Base-by-base conservation (phyloP, 768 basidiomycete species). In the Galerina marginata region DNA sequence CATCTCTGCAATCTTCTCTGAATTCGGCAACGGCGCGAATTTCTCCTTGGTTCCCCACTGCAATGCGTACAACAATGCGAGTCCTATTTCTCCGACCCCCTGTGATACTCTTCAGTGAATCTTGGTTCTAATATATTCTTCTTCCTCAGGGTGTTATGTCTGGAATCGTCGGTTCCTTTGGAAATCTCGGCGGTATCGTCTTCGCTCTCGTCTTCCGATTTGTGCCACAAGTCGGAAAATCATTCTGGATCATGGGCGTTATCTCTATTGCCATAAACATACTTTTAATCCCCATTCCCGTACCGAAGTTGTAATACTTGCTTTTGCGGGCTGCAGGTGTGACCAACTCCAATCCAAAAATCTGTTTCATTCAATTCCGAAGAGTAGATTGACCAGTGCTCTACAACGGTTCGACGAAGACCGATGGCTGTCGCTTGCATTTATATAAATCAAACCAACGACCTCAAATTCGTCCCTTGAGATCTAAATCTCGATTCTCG, bases 21-120 rank as follows among this genome's bases (percentile, higher is more conserved):
- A 83, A 65, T 69, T 78, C 11, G 82, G 74, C 0, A 85, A 85
- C 60, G 84, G 84, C 6, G 77, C 79, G 2, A 83, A 79, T 64
- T 84, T 83, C 61, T 71, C 81, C n/a, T 74, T 81, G 44, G 80
- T 82, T 0, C 82, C 83, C 0, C 83, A 83, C 62, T 81, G 81
- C 68, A 82, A 81, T 61, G 66, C 80, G 11, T 73, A 74, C 70
- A 72, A 70, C 64, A 75, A 70, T 54, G 67, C 66, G 20, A 56
- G 58, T 57, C 33, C 20, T 20, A 42, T 50, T 26, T 42, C 29
- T 7, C 6, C 26, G 42, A 29, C 40, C 36, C 39, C 37, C 25
- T 39, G 33, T 9, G 42, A 48, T 43, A 14, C 49, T 49, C 20
- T 20, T 36, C 20, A 7, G 20, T 56, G 10, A 26, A 44, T 37